These are phyloP conservation scores for Sporothrix mexicana DNA, from an alignment of 2,329 filamentous ascomycete species.

Conservation along the genomic window DNA sequence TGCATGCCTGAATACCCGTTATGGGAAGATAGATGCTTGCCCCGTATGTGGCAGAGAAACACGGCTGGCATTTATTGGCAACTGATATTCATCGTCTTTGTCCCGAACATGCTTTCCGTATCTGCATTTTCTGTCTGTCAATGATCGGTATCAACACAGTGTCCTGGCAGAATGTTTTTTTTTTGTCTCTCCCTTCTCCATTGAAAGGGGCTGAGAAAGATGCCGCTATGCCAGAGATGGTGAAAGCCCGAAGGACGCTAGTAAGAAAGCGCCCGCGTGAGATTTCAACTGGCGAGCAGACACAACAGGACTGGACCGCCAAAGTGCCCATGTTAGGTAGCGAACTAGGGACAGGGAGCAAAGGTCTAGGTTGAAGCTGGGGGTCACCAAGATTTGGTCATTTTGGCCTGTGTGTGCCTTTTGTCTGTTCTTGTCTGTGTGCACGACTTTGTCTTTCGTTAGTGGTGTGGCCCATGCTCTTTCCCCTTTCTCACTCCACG, in stretches of 20 bases:
- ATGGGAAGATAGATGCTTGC: too few relatives aligned
- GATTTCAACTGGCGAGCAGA: slow-evolving; percentile 29
- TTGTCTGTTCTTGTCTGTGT: background rate
- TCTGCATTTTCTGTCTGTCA: background rate
- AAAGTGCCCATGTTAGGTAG: background rate
- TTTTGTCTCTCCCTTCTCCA: slow-evolving; percentile 4
- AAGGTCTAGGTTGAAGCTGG: background rate
- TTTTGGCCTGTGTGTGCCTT: background rate
- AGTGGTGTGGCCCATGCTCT: slow-evolving; percentile 23
- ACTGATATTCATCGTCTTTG: too few relatives aligned
- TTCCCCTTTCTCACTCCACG: slow-evolving; percentile 3
- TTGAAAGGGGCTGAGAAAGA: slow-evolving; percentile 28
- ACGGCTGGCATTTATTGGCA: too few relatives aligned
- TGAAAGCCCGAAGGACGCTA: slow-evolving; percentile 27
- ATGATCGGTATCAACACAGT: too few relatives aligned
- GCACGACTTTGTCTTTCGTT: background rate
- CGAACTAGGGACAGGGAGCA: background rate
- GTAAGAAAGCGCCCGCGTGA: slow-evolving; percentile 13
- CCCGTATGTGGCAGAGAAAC: too few relatives aligned
- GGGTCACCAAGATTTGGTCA: slow-evolving; percentile 1
- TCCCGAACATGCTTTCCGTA: background rate
- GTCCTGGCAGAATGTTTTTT: background rate
- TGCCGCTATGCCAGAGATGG: slow-evolving; percentile 31
- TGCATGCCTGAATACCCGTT: too few relatives aligned
- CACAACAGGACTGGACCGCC: slow-evolving; percentile 19